These are phyloP conservation scores for Xylaria arbuscula DNA, from an alignment of 2,329 filamentous ascomycete genomes.

Conservation along the genomic window DNA sequence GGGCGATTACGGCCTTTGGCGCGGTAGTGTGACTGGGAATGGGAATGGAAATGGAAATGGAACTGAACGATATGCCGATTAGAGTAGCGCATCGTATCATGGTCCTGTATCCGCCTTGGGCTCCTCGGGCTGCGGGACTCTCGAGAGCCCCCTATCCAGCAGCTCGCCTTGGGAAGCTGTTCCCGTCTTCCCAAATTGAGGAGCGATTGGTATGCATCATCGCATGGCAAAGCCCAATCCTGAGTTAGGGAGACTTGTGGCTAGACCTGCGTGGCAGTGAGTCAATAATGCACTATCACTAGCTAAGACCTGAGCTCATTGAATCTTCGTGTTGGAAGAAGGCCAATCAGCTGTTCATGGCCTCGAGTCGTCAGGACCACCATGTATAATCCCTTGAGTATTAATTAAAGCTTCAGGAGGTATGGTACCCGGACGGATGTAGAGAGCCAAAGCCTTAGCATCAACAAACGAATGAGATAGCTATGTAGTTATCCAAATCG, in stretches of 20 bases:
- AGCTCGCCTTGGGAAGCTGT: constrained; percentile 36
- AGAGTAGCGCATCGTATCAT: constrained; percentile 46
- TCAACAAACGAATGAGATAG: constrained; percentile 25
- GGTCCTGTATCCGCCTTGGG: constrained; percentile 34
- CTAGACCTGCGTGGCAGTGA: constrained; percentile 27
- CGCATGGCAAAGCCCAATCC: constrained; percentile 4
- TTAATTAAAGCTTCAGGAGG: neutral
- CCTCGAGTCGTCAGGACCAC: constrained; percentile 27
- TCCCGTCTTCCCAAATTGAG: constrained; percentile 17
- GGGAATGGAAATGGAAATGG: constrained; percentile 38
- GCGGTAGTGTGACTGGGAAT: constrained; percentile 56
- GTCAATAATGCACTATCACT: constrained; percentile 22
- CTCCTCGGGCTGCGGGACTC: constrained; percentile 22
- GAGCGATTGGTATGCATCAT: constrained; percentile 21
- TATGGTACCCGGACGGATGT: constrained; percentile 21
- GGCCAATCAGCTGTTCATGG: constrained; percentile 25
- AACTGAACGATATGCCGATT: constrained; percentile 52
- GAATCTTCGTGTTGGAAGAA: constrained; percentile 11
- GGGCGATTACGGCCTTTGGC: constrained; percentile 73
- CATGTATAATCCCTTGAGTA: constrained; percentile 17
- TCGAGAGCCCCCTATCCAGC: constrained; percentile 25
- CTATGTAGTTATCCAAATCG: constrained; percentile 22
- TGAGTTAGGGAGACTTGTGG: constrained; percentile 7
- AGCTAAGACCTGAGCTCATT: constrained; percentile 9
- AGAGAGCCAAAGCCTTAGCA: neutral